Conservation (phyloP, 2,329 filamentous ascomycete genomes). For the Apiospora rasikravindrae region DNA sequence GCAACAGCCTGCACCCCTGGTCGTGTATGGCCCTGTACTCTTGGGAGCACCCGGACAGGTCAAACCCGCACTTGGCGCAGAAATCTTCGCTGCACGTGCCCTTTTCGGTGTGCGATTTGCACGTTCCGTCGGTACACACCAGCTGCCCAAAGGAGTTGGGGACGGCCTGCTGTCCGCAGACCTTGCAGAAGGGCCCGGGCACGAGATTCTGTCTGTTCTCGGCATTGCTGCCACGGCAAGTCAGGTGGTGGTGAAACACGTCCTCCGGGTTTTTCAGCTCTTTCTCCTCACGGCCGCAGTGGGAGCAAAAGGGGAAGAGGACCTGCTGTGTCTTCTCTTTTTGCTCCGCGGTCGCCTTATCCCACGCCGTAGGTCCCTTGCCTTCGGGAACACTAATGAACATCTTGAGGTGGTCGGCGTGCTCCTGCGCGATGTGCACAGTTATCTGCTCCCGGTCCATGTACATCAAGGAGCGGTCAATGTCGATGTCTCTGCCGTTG, state of each 20-base stretch:
- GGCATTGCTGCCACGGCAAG: background rate
- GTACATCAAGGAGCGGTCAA: slow-evolving; percentile 10
- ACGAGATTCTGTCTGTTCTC: background rate
- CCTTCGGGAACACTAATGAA: background rate
- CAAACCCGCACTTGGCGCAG: slow-evolving; percentile 2
- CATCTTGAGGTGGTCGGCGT: background rate
- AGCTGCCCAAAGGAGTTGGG: background rate
- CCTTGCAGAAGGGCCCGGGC: background rate
- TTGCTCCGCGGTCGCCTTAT: background rate
- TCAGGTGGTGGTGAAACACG: slow-evolving; percentile 13
- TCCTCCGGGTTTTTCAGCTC: background rate
- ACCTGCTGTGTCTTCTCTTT: background rate
- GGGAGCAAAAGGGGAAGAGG: slow-evolving; percentile 10
- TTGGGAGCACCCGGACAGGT: background rate
- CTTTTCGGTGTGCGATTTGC: background rate
- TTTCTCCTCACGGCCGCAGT: slow-evolving; percentile 18
- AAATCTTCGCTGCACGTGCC: background rate
- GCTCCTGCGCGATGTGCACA: background rate
- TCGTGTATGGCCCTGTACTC: background rate
- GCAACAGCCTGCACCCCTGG: background rate
- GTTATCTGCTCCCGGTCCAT: slow-evolving; percentile 19
- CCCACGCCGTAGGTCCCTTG: background rate
- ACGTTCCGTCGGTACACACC: background rate
- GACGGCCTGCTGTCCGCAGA: background rate
- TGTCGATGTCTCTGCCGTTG: background rate